phyloP scores from a whole-genome alignment of 73 alveolate species.

The Uronychia setigera region DNA sequence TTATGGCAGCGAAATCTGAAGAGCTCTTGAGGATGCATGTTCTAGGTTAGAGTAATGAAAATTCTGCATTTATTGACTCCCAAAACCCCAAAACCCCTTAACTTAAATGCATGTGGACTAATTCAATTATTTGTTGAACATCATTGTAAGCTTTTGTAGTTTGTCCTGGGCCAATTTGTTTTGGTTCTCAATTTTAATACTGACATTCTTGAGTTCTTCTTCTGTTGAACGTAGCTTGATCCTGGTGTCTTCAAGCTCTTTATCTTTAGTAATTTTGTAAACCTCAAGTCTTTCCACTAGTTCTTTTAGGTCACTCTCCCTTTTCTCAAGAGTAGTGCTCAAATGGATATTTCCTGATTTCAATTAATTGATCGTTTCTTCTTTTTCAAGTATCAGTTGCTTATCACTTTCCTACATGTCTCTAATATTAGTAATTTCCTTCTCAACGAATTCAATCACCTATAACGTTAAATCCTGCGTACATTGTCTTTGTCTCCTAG shows the following conservation, averaged over 20 bases:
- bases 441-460: constrained; percentile 20
- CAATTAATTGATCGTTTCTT: constrained; percentile 16
- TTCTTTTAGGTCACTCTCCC: not conserved
- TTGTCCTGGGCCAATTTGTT: not conserved
- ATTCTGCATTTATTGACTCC: no score
- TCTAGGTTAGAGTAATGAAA: no score
- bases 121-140: no score
- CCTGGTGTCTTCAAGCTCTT: not conserved
- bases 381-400: not conserved
- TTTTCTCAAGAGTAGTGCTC: not conserved
- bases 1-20: no score
- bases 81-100: no score
- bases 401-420: constrained; percentile 11
- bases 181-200: not conserved
- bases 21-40: no score
- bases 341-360: not conserved
- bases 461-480: not conserved
- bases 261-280: not conserved
- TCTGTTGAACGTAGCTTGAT: not conserved
- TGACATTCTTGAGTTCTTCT: not conserved
- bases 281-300: not conserved
- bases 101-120: no score
- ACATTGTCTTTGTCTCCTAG: constrained; percentile 8
- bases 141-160: no score
- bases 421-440: not conserved